Evolutionary conservation across 2,329 filamentous ascomycete species (phyloP).

Genomic region (Pseudogymnoascus sp.): DNA sequence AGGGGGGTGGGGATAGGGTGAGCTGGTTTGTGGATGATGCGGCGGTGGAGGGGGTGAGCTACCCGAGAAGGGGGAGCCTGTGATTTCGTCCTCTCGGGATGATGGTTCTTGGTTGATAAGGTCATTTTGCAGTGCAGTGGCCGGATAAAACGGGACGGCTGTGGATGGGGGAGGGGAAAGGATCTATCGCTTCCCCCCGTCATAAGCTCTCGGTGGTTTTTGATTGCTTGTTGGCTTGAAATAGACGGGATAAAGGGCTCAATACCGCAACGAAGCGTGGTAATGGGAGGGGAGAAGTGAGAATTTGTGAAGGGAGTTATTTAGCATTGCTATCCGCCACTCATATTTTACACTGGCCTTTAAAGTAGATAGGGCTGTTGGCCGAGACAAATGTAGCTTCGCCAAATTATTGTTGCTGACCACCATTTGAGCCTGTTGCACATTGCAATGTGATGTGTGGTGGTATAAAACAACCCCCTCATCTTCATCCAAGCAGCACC

Average conservation of each 20-base stretch:
- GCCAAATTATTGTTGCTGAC: not conserved
- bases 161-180: not conserved
- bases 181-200: not conserved
- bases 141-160: not conserved
- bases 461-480: not conserved
- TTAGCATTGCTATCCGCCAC: not conserved
- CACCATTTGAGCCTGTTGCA: not conserved
- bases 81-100: slow-evolving; percentile 26
- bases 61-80: slow-evolving; percentile 64
- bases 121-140: not conserved
- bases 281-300: not conserved
- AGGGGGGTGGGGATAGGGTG: slow-evolving; percentile 72
- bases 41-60: slow-evolving; percentile 77
- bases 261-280: not conserved
- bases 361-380: not conserved
- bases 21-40: slow-evolving; percentile 91
- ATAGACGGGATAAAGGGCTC: not conserved
- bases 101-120: not conserved
- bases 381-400: not conserved
- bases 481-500: not conserved
- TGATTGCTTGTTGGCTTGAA: not conserved
- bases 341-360: not conserved
- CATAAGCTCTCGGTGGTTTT: not conserved
- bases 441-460: not conserved
- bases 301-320: not conserved